Conservation (phyloP, 1,284 basidiomycete species). For the Sporisorium exsertum region DNA sequence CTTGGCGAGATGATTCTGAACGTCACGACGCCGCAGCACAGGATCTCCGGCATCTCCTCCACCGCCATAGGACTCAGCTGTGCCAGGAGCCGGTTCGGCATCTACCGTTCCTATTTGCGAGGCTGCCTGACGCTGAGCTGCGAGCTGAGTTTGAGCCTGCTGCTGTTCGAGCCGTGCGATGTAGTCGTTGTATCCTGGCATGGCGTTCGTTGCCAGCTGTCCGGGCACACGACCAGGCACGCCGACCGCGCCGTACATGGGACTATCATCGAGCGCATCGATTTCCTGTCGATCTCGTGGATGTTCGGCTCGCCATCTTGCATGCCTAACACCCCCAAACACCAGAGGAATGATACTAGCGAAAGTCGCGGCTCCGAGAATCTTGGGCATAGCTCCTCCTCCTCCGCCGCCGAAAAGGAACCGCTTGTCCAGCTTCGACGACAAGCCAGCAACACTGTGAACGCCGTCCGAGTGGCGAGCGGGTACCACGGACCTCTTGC, state of each 20-base stretch:
- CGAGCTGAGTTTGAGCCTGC: constrained; percentile 5
- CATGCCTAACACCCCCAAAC: constrained; percentile 16
- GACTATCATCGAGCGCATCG: constrained; percentile 29
- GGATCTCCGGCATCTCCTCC: constrained; percentile 4
- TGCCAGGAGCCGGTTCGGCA: background rate
- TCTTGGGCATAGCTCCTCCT: constrained; percentile 7
- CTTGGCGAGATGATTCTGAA: constrained; percentile 12
- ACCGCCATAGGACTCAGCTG: background rate
- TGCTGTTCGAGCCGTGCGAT: constrained; percentile 17
- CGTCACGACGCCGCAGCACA: constrained; percentile 22
- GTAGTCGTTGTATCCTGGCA: constrained; percentile 38
- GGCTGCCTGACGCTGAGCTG: background rate
- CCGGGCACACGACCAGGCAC: constrained; percentile 33
- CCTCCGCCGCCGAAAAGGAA: constrained; percentile 19
- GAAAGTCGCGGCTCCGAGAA: constrained; percentile 5
- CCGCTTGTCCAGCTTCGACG: constrained; percentile 23
- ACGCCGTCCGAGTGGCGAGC: background rate
- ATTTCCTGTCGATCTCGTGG: constrained; percentile 39
- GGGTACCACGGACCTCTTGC: constrained; percentile 15
- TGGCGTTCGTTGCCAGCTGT: constrained; percentile 38
- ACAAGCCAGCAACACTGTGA: background rate
- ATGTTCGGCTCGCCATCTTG: constrained; percentile 15
- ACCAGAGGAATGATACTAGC: constrained; percentile 22
- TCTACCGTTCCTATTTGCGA: background rate
- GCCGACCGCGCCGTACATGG: constrained; percentile 42